Base-by-base conservation (phyloP, 1,284 basidiomycete genomes). In the Laetiporus sulphureus region DNA sequence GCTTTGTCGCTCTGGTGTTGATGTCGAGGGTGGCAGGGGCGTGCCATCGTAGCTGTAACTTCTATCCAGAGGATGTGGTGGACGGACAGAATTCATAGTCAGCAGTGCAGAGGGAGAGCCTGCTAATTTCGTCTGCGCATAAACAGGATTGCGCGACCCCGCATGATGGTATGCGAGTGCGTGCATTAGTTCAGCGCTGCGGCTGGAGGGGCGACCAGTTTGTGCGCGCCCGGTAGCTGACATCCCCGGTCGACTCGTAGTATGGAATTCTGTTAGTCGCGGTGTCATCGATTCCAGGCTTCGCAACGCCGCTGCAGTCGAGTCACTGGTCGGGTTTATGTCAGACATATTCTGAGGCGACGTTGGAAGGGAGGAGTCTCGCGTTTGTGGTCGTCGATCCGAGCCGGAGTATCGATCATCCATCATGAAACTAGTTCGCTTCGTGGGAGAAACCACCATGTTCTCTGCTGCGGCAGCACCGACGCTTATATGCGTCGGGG, bases 351-450 rank as follows among this genome's bases (percentile, higher is more conserved):
- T 46, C 27, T 45, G 42, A 12, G 54, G 53, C 4, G 49, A 46
- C 20, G 53, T 47, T 27, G 55, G 53, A 7, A 57, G 43, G 55
- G 53, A 59, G 11, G 58, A 55, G n/a, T 50, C 53, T 4, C 51
- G 50, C n/a, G 49, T 47, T 4, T 49, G 48, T 16, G 51, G 45
- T 8, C 50, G 51, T 27, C 53, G 51, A 35, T 55, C 51, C 15
- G 50, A 48, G 20, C 42, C 36, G 34, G 34, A 42, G 24, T 49
- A 41, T 22, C 53, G 34, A 32, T 44, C 43, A 21, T 46, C 46
- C 13, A 48, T n/a, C n/a, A n/a, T 40, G n/a, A 49, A 47, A 24
- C 43, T 23, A 15, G 49, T 24, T 13, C 42, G 49, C 31, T 24
- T 40, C 11, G 32, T n/a, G 3, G 27, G 12, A n/a, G n/a, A n/a